Evolutionary conservation across 371 early-diverging fungal genomes (phyloP).

Genomic region (Gilbertella persicaria): DNA sequence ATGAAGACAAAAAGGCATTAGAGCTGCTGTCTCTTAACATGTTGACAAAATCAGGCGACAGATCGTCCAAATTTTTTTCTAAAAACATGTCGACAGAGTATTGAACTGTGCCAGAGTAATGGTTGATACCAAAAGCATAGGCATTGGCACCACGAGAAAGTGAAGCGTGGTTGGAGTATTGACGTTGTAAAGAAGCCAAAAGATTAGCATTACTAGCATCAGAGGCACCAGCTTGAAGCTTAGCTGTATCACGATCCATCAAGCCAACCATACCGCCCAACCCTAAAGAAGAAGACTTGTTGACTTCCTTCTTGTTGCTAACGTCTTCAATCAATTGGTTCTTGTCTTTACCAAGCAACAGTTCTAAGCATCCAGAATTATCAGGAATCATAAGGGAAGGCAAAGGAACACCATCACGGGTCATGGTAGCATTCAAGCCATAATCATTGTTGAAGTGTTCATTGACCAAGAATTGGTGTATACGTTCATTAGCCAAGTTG

Average conservation of each 20-base stretch:
- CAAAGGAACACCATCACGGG: constrained; percentile 44
- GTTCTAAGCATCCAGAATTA: constrained; percentile 53
- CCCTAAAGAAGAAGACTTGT: constrained; percentile 29
- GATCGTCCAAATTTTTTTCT: constrained; percentile 71
- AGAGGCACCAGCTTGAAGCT: constrained; percentile 42
- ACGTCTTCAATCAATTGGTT: constrained; percentile 9
- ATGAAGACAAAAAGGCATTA: constrained; percentile 78
- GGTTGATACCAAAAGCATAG: constrained; percentile 72
- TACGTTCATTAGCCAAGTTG: constrained; percentile 87
- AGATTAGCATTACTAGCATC: constrained; percentile 59
- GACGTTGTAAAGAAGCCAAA: constrained; percentile 39
- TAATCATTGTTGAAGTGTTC: constrained; percentile 56
- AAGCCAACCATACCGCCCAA: constrained; percentile 54
- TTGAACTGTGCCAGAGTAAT: constrained; percentile 70
- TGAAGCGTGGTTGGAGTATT: constrained; percentile 32
- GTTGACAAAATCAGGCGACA: constrained; percentile 84
- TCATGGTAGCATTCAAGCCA: constrained; percentile 54
- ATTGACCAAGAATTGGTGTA: constrained; percentile 70
- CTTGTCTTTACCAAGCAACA: constrained; percentile 47
- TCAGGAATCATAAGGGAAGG: constrained; percentile 53
- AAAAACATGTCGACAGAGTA: constrained; percentile 73
- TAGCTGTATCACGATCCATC: constrained; percentile 58
- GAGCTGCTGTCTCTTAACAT: constrained; percentile 68
- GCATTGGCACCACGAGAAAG: constrained; percentile 40
- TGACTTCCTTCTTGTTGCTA: constrained; percentile 5